Percentiles rank a stretch among this genome's conserved stretches.
Evolutionary conservation across 1,284 basidiomycete species (phyloP).

Genomic region (Pyrrhoderma noxium): DNA sequence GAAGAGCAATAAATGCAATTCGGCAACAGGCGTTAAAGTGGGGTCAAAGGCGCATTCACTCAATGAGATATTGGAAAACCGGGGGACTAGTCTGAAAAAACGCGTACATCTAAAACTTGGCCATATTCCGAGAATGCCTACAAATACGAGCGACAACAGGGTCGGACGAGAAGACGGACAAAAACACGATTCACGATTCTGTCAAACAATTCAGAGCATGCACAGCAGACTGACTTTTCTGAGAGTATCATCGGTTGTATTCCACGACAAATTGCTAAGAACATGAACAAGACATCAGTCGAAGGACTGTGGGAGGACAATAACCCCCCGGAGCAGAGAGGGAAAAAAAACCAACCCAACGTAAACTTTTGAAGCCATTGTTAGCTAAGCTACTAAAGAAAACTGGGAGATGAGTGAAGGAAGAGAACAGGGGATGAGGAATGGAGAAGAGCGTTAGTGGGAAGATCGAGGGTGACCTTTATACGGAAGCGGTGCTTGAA

Average conservation of each 20-base stretch:
- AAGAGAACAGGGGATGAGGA: constrained; percentile 25
- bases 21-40: too few relatives aligned
- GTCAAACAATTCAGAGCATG: constrained; percentile 29
- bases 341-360: constrained; percentile 62
- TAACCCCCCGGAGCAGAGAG: constrained; percentile 21
- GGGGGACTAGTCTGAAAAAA: constrained; percentile 23
- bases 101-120: constrained; percentile 70
- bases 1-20: too few relatives aligned
- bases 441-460: constrained; percentile 35
- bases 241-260: constrained; percentile 87
- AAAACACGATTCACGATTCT: constrained; percentile 27
- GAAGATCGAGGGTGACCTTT: constrained; percentile 33
- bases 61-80: not conserved
- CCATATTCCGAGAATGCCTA: constrained; percentile 70
- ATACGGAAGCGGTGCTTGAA: constrained; percentile 29
- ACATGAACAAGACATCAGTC: constrained; percentile 43
- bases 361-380: constrained; percentile 74
- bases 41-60: too few relatives aligned
- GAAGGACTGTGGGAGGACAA: constrained; percentile 35
- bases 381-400: constrained; percentile 33
- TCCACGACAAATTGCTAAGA: constrained; percentile 86
- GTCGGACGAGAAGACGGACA: constrained; percentile 25
- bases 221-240: constrained; percentile 65
- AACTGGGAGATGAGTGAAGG: constrained; percentile 32
- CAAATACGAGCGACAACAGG: constrained; percentile 29